These are phyloP conservation scores for Scedosporium aurantiacum DNA, from an alignment of 2,329 filamentous ascomycete genomes.

Conservation along the genomic window DNA sequence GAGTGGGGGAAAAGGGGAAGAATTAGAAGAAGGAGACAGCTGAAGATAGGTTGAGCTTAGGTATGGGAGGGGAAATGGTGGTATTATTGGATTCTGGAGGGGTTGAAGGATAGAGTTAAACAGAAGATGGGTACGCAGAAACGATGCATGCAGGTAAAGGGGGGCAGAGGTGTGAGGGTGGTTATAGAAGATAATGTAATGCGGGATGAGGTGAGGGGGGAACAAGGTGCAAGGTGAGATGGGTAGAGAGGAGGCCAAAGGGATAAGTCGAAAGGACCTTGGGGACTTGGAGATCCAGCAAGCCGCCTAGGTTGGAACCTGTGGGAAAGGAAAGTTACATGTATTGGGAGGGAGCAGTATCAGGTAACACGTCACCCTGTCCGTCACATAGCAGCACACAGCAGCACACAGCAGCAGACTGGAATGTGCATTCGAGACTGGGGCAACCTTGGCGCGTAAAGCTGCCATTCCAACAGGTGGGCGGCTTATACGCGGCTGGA, in stretches of 20 bases:
- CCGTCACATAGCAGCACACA: conserved; percentile 1
- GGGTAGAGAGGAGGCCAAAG: neutral
- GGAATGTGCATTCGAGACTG: neutral
- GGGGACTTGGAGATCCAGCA: neutral
- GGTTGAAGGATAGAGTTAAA: neutral
- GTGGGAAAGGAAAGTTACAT: conserved; percentile 3
- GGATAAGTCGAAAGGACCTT: neutral
- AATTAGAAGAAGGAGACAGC: conserved; percentile 14
- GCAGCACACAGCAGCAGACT: neutral
- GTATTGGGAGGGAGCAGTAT: neutral
- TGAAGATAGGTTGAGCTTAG: conserved; percentile 8
- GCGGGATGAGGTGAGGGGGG: conserved; percentile 2
- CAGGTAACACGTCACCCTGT: conserved; percentile 6
- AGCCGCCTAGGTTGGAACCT: neutral
- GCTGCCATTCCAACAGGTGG: neutral
- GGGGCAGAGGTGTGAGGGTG: neutral
- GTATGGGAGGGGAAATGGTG: conserved; percentile 1
- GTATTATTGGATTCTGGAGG: conserved; percentile 4
- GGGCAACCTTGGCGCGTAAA: neutral
- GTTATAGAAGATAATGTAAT: conserved; percentile 14
- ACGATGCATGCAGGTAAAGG: conserved; percentile 7
- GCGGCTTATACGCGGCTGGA: neutral
- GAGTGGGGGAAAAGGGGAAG: conserved; percentile 11
- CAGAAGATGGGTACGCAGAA: conserved; percentile 2
- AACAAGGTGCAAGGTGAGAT: conserved; percentile 2